phyloP scores from a whole-genome alignment of 2,329 filamentous ascomycete species.

The Cladosporium sp. region DNA sequence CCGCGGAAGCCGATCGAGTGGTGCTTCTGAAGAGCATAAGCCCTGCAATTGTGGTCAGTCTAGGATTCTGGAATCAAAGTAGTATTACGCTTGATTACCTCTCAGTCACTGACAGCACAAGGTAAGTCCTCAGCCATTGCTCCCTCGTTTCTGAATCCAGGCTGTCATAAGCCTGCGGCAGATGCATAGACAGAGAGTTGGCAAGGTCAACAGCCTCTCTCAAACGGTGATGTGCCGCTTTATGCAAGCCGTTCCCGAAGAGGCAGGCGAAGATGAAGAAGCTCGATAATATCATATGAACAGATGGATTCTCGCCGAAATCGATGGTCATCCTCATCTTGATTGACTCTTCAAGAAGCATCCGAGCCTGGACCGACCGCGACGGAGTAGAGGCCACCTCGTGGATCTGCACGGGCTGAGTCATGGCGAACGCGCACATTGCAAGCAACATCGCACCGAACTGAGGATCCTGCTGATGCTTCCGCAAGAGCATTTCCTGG shows the following conservation, averaged over 20 bases:
- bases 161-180: slow-evolving; percentile 34
- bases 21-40: slow-evolving; percentile 38
- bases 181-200: slow-evolving; percentile 35
- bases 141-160: slow-evolving; percentile 34
- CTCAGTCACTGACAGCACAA: slow-evolving; percentile 29
- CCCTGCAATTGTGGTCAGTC: slow-evolving; percentile 9
- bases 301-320: slow-evolving; percentile 25
- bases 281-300: slow-evolving; percentile 26
- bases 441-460: slow-evolving; percentile 40
- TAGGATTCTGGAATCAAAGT: too few species aligned
- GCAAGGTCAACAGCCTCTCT: slow-evolving; percentile 34
- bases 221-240: slow-evolving; percentile 24
- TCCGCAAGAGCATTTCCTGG: slow-evolving; percentile 37
- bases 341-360: slow-evolving; percentile 39
- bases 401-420: slow-evolving; percentile 40
- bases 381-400: slow-evolving; percentile 29
- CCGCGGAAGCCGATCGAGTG: slow-evolving; percentile 39
- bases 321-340: slow-evolving; percentile 40
- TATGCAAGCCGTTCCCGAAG: slow-evolving; percentile 24
- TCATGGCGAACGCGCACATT: slow-evolving; percentile 39
- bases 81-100: slow-evolving; percentile 6
- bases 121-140: slow-evolving; percentile 35
- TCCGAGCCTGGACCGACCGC: slow-evolving; percentile 32
- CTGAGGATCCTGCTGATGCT: slow-evolving; percentile 38
- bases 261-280: slow-evolving; percentile 29